These are phyloP conservation scores for Neurospora crassa DNA, from an alignment of 2,329 filamentous ascomycete genomes.

Conservation along the genomic window DNA sequence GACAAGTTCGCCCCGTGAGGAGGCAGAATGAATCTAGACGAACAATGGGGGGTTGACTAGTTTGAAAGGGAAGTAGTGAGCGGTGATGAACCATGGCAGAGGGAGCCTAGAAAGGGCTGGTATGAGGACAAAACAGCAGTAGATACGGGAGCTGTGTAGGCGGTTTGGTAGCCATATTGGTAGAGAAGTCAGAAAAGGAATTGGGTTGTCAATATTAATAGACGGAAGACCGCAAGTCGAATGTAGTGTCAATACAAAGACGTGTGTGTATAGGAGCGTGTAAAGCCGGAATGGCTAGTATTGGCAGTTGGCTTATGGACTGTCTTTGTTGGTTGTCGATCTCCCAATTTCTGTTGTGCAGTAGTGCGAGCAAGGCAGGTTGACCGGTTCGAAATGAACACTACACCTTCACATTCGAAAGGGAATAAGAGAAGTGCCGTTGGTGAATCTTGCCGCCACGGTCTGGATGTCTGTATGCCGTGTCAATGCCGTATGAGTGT, in stretches of 20 bases:
- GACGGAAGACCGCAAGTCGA: not conserved
- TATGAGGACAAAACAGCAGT: not conserved
- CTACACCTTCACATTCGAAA: not conserved
- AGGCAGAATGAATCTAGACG: not conserved
- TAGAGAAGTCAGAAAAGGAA: not conserved
- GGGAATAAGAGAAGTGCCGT: not conserved
- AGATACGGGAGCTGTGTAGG: not conserved
- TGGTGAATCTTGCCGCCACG: not conserved
- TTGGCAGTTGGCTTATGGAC: not conserved
- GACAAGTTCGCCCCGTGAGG: not conserved
- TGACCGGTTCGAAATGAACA: not conserved
- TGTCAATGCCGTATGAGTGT: not conserved
- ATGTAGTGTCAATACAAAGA: not conserved
- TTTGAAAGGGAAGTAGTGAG: not conserved
- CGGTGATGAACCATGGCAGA: not conserved
- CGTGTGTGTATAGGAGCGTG: not conserved
- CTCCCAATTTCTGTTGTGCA: not conserved
- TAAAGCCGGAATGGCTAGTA: not conserved
- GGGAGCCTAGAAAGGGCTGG: not conserved
- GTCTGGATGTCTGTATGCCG: not conserved
- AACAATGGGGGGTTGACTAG: not conserved
- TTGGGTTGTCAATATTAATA: not conserved
- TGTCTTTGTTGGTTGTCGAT: not conserved
- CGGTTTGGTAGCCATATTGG: too few species aligned
- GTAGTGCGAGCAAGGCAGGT: not conserved